phyloP scores from a whole-genome alignment of 2,329 filamentous ascomycete species.

The Penicillium hesseltinei region DNA sequence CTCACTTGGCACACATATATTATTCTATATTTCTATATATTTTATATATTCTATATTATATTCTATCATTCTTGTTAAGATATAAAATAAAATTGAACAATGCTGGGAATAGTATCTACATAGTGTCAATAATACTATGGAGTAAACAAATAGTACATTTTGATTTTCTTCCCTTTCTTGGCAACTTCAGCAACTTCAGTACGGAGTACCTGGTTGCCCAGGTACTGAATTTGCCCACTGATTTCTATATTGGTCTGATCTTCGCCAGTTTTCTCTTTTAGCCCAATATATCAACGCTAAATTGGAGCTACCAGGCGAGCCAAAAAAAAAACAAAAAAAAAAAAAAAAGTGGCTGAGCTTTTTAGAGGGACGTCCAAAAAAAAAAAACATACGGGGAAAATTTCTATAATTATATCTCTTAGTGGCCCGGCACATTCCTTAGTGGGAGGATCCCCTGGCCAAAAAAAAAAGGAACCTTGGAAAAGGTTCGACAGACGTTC shows the following conservation, averaged over 20 bases:
- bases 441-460: not conserved
- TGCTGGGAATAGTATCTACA: not conserved
- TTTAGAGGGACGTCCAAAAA: not conserved
- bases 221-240: not conserved
- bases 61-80: not conserved
- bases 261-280: not conserved
- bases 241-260: not conserved
- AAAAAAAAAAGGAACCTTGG: not conserved
- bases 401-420: conserved; percentile 9
- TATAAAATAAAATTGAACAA: not conserved
- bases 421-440: conserved; percentile 9
- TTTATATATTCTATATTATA: too few species aligned
- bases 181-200: not conserved
- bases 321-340: not conserved
- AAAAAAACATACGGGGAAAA: not conserved
- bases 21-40: not conserved
- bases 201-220: not conserved
- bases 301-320: not conserved
- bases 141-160: not conserved
- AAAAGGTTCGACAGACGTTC: conserved; percentile 9
- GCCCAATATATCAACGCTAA: not conserved
- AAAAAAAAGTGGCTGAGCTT: conserved; percentile 1
- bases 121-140: not conserved
- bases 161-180: not conserved
- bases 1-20: conserved; percentile 10